Evolutionary conservation across 345 rosid genomes (phyloP).

Genomic region (Citrus glauca): DNA sequence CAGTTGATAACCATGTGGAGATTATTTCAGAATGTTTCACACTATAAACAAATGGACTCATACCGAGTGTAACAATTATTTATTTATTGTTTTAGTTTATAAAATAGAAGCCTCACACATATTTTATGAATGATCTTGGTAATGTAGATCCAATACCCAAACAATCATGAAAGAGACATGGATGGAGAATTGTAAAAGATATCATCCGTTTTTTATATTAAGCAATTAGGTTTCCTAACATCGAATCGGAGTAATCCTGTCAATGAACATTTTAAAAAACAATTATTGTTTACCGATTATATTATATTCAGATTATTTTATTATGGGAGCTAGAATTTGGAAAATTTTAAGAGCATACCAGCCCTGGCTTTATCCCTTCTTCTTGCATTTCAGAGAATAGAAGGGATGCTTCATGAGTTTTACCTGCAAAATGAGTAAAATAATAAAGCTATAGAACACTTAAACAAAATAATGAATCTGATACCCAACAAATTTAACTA

Average conservation of each 20-base stretch:
- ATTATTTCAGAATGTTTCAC: neutral
- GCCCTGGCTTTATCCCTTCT: slow-evolving; percentile 72
- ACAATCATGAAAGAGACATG: neutral
- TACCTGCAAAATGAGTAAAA: slow-evolving; percentile 41
- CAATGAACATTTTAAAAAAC: neutral
- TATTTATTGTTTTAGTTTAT: neutral
- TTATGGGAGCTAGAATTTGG: neutral
- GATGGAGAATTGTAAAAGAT: neutral
- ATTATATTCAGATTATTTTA: slow-evolving; percentile 1
- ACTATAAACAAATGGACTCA: too few species aligned
- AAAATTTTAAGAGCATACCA: slow-evolving; percentile 34
- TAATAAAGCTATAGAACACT: neutral
- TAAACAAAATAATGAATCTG: neutral
- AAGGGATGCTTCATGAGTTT: slow-evolving; percentile 48
- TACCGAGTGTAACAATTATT: neutral
- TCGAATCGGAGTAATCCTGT: neutral
- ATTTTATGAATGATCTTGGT: neutral
- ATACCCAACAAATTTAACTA: neutral
- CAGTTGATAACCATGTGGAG: neutral
- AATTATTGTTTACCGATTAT: neutral
- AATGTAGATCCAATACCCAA: neutral
- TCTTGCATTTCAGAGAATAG: slow-evolving; percentile 62
- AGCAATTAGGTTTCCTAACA: neutral
- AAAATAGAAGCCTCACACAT: neutral
- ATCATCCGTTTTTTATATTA: neutral